Percentiles rank a stretch among this genome's conserved stretches.
These are phyloP conservation scores for Orobanche coerulescens DNA, from an alignment of 257 asterid genomes.

Conservation along the genomic window DNA sequence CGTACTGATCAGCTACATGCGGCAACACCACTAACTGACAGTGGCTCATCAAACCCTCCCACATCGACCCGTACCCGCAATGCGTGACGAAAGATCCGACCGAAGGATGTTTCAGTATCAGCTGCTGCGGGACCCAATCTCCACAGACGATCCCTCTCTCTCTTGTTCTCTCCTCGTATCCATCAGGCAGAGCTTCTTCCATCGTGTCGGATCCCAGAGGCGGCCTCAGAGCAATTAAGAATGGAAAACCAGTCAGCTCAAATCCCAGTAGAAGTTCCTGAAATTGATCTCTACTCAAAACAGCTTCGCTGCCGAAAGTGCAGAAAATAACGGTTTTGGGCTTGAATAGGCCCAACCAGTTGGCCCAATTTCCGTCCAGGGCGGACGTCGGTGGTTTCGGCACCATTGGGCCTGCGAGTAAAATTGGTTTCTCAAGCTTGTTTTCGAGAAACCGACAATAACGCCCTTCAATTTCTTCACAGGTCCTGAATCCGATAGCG, in stretches of 20 bases:
- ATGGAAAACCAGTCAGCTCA: constrained; percentile 34
- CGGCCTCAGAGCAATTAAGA: constrained; percentile 29
- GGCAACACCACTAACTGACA: constrained; percentile 36
- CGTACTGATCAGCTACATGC: constrained; percentile 24
- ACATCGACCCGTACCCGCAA: constrained; percentile 35
- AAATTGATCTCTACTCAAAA: constrained; percentile 26
- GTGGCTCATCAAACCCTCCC: constrained; percentile 34
- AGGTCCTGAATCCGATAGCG: constrained; percentile 34
- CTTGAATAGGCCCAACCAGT: constrained; percentile 26
- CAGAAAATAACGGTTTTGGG: constrained; percentile 31
- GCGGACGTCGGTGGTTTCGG: constrained; percentile 10
- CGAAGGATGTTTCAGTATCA: constrained; percentile 28
- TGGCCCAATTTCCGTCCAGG: constrained; percentile 20
- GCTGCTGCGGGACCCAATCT: constrained; percentile 37
- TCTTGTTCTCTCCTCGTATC: constrained; percentile 19
- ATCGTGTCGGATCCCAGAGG: constrained; percentile 25
- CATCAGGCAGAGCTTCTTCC: constrained; percentile 34
- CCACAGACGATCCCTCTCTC: constrained; percentile 33
- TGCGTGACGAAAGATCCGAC: constrained; percentile 47
- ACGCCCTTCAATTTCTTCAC: constrained; percentile 31
- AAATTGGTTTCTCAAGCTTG: constrained; percentile 23
- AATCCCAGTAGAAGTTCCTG: constrained; percentile 28
- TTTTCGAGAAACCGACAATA: constrained; percentile 24
- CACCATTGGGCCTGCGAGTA: constrained; percentile 31
- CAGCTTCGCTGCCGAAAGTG: constrained; percentile 41